phyloP scores from a whole-genome alignment of 2,329 filamentous ascomycete genomes.

The Stromatinia cepivora region DNA sequence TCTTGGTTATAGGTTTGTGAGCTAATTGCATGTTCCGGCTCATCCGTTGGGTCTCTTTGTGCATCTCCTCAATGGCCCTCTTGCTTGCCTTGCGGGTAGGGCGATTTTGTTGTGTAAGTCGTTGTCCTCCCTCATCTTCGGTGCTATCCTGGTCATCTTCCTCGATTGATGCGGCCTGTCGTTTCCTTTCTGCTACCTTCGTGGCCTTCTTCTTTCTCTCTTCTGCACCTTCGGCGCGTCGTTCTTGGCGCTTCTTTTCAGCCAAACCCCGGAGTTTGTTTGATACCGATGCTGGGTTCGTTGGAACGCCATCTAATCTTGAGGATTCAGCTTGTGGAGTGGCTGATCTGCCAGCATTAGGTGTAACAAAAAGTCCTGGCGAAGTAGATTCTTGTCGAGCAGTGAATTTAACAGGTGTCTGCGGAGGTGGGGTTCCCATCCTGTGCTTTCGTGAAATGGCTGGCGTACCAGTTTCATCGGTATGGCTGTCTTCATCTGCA shows the following conservation, averaged over 20 bases:
- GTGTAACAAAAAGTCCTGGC: slow-evolving; percentile 47
- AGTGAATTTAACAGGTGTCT: slow-evolving; percentile 31
- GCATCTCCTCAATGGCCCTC: slow-evolving; percentile 93
- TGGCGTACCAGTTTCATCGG: slow-evolving; percentile 35
- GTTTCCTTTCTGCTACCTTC: slow-evolving; percentile 44
- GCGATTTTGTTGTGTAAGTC: slow-evolving; percentile 66
- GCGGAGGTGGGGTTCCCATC: slow-evolving; percentile 28
- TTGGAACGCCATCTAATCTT: slow-evolving; percentile 48
- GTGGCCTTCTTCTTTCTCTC: slow-evolving; percentile 48
- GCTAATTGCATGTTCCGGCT: slow-evolving; percentile 86
- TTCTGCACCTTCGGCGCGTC: slow-evolving; percentile 64
- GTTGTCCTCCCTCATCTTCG: slow-evolving; percentile 63
- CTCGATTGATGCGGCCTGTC: slow-evolving; percentile 51
- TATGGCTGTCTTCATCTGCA: slow-evolving; percentile 42
- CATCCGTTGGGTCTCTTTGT: slow-evolving; percentile 88
- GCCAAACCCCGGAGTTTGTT: slow-evolving; percentile 70
- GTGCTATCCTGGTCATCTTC: slow-evolving; percentile 56
- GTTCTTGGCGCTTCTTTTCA: slow-evolving; percentile 70
- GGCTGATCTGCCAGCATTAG: slow-evolving; percentile 35
- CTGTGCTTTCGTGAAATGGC: slow-evolving; percentile 37
- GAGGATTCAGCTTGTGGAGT: slow-evolving; percentile 34
- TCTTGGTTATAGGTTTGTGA: slow-evolving; percentile 86
- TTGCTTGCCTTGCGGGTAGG: slow-evolving; percentile 86
- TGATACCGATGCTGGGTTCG: slow-evolving; percentile 45
- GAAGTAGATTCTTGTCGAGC: slow-evolving; percentile 32